phyloP scores from a whole-genome alignment of 2,329 filamentous ascomycete species.

The Colletotrichum sp. region DNA sequence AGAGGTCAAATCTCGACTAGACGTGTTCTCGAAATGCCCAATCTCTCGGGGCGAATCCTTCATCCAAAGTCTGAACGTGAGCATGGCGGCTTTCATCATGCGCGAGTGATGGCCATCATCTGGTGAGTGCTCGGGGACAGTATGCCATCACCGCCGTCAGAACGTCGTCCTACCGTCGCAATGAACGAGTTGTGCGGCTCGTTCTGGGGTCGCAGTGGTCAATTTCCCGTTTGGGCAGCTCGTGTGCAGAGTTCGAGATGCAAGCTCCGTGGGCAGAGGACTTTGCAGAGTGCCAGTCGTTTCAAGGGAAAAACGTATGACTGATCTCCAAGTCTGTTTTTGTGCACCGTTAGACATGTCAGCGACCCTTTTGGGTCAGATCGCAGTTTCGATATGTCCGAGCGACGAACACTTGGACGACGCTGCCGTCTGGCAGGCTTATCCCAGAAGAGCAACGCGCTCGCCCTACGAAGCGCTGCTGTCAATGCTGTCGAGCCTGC shows the following conservation, averaged over 20 bases:
- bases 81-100: neutral
- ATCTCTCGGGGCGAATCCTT: neutral
- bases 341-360: neutral
- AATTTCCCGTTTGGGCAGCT: neutral
- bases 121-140: neutral
- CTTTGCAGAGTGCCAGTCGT: neutral
- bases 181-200: neutral
- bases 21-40: neutral
- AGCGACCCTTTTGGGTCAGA: neutral
- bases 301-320: neutral
- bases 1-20: neutral
- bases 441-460: neutral
- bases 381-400: conserved; percentile 6
- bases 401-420: conserved; percentile 6
- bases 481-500: neutral
- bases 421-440: neutral
- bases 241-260: neutral
- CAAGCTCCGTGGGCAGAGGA: neutral
- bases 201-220: neutral
- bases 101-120: neutral
- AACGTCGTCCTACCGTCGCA: neutral
- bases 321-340: neutral
- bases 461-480: neutral
- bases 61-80: neutral
- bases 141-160: neutral